Conservation (phyloP, 2,329 filamentous ascomycete species). For the Dothideomycetes sp. region DNA sequence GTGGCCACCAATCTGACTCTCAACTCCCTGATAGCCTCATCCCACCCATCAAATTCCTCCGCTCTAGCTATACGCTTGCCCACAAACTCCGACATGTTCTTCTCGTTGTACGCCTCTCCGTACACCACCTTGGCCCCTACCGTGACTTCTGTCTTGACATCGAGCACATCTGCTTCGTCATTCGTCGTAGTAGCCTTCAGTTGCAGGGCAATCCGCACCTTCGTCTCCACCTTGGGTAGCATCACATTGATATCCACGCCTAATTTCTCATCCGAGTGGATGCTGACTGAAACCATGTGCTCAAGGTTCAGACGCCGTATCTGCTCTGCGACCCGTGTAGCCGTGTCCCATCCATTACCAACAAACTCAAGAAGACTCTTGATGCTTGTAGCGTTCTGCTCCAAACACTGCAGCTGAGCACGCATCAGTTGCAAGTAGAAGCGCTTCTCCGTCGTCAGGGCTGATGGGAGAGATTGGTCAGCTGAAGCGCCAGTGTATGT, state of each 20-base stretch:
- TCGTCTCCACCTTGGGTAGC: slow-evolving; percentile 56
- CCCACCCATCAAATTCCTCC: slow-evolving; percentile 32
- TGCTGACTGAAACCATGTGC: slow-evolving; percentile 56
- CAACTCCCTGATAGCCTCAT: slow-evolving; percentile 35
- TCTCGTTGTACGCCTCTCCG: slow-evolving; percentile 67
- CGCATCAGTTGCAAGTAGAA: slow-evolving; percentile 68
- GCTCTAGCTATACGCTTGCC: slow-evolving; percentile 39
- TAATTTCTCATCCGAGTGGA: slow-evolving; percentile 57
- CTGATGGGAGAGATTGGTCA: slow-evolving; percentile 37
- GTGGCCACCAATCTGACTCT: slow-evolving; percentile 34
- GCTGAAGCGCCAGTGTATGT: slow-evolving; percentile 57
- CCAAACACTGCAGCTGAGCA: slow-evolving; percentile 54
- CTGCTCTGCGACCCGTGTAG: slow-evolving; percentile 49
- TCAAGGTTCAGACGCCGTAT: slow-evolving; percentile 53
- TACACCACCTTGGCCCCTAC: slow-evolving; percentile 57
- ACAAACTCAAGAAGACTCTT: slow-evolving; percentile 52
- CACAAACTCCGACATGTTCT: slow-evolving; percentile 66
- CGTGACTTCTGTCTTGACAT: slow-evolving; percentile 34
- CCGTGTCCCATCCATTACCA: slow-evolving; percentile 56
- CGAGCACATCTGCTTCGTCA: slow-evolving; percentile 46
- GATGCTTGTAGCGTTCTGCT: slow-evolving; percentile 49
- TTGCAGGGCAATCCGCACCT: slow-evolving; percentile 54
- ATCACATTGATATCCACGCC: slow-evolving; percentile 54
- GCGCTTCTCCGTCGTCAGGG: slow-evolving; percentile 56
- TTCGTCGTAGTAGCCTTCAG: slow-evolving; percentile 40